phyloP scores from a whole-genome alignment of 2,329 filamentous ascomycete species.

The Emmonsiellopsis sp. region DNA sequence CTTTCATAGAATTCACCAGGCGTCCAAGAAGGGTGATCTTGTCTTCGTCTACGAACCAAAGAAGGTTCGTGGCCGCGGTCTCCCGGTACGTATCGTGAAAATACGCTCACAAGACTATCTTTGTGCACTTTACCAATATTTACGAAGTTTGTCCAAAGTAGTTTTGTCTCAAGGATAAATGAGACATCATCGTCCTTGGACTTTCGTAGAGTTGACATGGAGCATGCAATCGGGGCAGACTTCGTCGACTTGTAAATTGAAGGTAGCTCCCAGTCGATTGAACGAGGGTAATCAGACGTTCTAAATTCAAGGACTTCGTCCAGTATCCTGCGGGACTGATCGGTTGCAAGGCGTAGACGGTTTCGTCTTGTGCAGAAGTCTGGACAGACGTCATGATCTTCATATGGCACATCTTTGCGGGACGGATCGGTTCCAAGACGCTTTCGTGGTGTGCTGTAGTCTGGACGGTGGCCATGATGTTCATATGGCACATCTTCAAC shows the following conservation, averaged over 20 bases:
- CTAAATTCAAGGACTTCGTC: neutral
- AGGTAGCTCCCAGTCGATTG: neutral
- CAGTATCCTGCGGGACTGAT: neutral
- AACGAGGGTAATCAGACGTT: neutral
- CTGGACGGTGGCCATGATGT: too few relatives aligned
- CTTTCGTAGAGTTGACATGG: conserved; percentile 22
- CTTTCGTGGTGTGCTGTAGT: too few relatives aligned
- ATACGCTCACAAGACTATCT: conserved; percentile 12
- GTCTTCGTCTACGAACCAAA: neutral
- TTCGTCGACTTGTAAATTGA: conserved; percentile 16
- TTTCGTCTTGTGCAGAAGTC: too few relatives aligned
- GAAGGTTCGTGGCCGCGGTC: conserved; percentile 7
- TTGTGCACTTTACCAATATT: conserved; percentile 15
- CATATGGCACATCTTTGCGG: too few relatives aligned
- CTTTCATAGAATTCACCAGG: conserved; percentile 39
- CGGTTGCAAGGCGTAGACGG: neutral
- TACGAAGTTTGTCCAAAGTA: conserved; percentile 29
- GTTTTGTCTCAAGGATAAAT: conserved; percentile 21
- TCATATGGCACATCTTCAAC: too few relatives aligned
- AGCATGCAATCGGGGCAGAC: conserved; percentile 21
- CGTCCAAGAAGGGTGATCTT: neutral
- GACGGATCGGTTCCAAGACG: too few relatives aligned
- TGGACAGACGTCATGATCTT: too few relatives aligned
- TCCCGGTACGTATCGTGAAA: conserved; percentile 22
- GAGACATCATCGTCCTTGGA: conserved; percentile 11